Evolutionary conservation across 2,329 filamentous ascomycete species (phyloP), one percentile per base, ranked within the genome.

Genomic region (Zelopaecilomyces penicillatus): DNA sequence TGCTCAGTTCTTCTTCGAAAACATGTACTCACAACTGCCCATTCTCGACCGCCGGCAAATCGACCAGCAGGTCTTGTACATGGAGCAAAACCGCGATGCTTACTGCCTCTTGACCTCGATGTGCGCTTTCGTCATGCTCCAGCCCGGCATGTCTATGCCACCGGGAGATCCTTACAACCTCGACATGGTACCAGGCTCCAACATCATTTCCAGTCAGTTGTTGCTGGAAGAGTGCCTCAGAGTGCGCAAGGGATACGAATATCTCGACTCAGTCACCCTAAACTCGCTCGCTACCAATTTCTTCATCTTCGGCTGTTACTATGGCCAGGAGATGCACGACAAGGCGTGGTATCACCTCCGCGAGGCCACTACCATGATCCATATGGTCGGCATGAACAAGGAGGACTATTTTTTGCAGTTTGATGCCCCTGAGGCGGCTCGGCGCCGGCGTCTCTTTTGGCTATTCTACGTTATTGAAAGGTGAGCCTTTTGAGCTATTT

Each of bases 261-360:
- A 80, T 50, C 67, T 76, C 30, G 76, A 78, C 42, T 66, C 65
- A 10, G 73, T 79, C 6, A 76, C 69, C 6, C 61, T 76, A 47
- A 78, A 79, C 54, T 75, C 69, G 37, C 61, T 87, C 9, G 78
- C 82, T 47, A 87, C 83, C n/a, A 88, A 83, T 43, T 88, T 86
- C 63, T 89, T 91, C 60, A 61, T 91, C 28, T 89, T 87, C 54
- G 83, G 78, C 33, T 83, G 82, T 46, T 79, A 83, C 59, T 83
- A 84, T 49, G 82, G 79, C 33, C 67, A 87, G 39, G 83, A 88
- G 50, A 72, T 82, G 59, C 83, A 89, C 59, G 80, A 85, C 50
- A 81, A 82, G 60, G 85, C 85, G 1, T 91, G 86, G 85, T 89
- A 82, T 57, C 80, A 87, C 59, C 68, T 91, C 7, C 80, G 85